Conservation (phyloP, 345 rosid species). For the Turnera subulata region DNA sequence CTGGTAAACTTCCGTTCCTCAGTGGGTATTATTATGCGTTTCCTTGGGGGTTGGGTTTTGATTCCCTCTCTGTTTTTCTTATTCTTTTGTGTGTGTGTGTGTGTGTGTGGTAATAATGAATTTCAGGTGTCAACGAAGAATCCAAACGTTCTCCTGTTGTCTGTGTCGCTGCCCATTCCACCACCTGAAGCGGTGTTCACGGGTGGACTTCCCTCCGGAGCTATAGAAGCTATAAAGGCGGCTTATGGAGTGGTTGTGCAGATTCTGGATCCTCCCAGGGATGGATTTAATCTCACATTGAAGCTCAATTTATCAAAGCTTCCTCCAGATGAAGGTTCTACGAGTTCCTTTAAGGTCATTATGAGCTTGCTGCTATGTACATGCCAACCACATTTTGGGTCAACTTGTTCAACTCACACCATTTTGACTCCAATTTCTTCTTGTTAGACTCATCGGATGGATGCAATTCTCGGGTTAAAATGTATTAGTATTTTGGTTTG, state of each 20-base stretch:
- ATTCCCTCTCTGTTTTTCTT: background rate
- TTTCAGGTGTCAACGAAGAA: slow-evolving; percentile 82
- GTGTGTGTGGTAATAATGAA: background rate
- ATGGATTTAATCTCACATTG: slow-evolving; percentile 89
- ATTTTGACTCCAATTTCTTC: too few species aligned
- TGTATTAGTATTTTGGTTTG: background rate
- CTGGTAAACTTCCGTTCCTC: slow-evolving; percentile 49
- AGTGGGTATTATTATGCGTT: too few species aligned
- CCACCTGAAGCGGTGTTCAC: slow-evolving; percentile 74
- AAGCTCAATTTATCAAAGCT: slow-evolving; percentile 84
- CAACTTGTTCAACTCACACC: background rate
- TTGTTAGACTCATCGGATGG: too few species aligned
- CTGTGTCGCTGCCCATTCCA: slow-evolving; percentile 82
- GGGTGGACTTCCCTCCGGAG: slow-evolving; percentile 89
- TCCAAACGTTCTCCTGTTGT: slow-evolving; percentile 60
- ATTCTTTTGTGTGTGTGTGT: background rate
- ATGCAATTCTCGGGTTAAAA: too few species aligned
- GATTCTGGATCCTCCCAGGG: slow-evolving; percentile 97
- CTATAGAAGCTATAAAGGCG: slow-evolving; percentile 90
- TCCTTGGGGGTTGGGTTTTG: too few species aligned
- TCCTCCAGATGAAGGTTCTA: slow-evolving; percentile 84
- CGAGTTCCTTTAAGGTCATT: slow-evolving; percentile 47
- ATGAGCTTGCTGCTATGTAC: slow-evolving; percentile 32
- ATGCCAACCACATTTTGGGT: slow-evolving; percentile 14
- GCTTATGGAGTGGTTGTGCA: slow-evolving; percentile 72